A percentile compares a stretch with the other conserved stretches of the same genome.
phyloP scores from a whole-genome alignment of 495 filamentous ascomycete genomes.

The Aspergillus ellipticus region DNA sequence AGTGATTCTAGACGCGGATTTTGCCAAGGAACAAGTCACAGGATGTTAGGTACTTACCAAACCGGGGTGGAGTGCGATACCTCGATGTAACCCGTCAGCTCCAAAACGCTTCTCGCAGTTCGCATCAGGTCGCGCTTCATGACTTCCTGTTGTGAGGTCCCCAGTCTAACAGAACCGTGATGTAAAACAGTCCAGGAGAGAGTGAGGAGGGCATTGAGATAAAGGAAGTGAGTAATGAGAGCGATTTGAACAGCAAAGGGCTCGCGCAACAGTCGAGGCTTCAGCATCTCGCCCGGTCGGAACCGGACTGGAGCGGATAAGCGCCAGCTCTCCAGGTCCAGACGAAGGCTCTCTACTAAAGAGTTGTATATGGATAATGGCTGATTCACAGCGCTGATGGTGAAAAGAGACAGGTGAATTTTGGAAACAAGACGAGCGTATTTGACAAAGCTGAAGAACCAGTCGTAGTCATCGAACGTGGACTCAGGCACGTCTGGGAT shows the following conservation, averaged over 20 bases:
- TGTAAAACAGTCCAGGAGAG: conserved; percentile 18
- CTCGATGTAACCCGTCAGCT: conserved; percentile 20
- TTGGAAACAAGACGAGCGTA: conserved; percentile 18
- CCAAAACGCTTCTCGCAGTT: conserved; percentile 16
- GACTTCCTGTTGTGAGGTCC: not conserved
- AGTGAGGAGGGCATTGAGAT: conserved; percentile 16
- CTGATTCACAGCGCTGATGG: conserved; percentile 10
- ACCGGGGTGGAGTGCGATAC: conserved; percentile 15
- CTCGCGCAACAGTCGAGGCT: conserved; percentile 10
- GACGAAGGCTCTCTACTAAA: conserved; percentile 3
- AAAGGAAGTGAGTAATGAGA: conserved; percentile 16
- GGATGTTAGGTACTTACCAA: conserved; percentile 20
- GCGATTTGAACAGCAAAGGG: conserved; percentile 8
- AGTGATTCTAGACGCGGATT: too few relatives aligned
- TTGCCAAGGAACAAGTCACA: too few relatives aligned
- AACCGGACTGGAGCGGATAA: conserved; percentile 11
- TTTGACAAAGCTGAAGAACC: conserved; percentile 15
- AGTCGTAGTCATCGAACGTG: conserved; percentile 18
- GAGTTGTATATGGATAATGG: conserved; percentile 1
- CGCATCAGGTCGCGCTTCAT: conserved; percentile 16
- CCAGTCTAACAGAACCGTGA: conserved; percentile 3
- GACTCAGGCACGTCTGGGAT: conserved; percentile 14
- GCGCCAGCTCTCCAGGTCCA: conserved; percentile 17
- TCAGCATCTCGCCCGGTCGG: conserved; percentile 12
- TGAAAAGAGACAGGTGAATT: conserved; percentile 13